These are phyloP conservation scores for Pleurotus pulmonarius DNA, from an alignment of 768 basidiomycete species.

Conservation along the genomic window DNA sequence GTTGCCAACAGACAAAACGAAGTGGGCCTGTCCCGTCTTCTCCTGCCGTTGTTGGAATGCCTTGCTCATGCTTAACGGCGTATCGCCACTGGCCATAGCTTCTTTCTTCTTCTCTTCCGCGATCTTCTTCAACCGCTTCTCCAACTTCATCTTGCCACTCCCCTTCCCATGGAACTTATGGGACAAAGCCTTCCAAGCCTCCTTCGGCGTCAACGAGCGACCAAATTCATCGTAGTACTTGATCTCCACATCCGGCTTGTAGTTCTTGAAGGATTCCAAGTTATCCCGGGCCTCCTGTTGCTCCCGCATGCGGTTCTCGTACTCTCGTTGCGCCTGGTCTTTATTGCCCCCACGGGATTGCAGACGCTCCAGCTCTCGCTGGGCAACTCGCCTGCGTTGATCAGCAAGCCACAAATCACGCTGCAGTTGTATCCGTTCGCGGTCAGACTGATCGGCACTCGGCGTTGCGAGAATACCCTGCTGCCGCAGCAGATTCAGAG, in stretches of 20 bases:
- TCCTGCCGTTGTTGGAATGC: conserved; percentile 93
- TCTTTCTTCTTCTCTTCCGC: conserved; percentile 95
- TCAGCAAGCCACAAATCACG: conserved; percentile 90
- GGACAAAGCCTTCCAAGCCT: conserved; percentile 97
- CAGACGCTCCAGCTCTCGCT: conserved; percentile 77
- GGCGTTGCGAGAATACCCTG: conserved; percentile 82
- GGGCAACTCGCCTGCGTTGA: conserved; percentile 68
- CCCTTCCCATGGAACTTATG: conserved; percentile 99
- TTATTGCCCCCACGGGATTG: conserved; percentile 77
- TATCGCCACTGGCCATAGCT: conserved; percentile 94
- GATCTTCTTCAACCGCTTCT: conserved; percentile 94
- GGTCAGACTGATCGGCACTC: conserved; percentile 59
- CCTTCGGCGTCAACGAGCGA: conserved; percentile 81
- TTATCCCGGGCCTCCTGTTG: conserved; percentile 84
- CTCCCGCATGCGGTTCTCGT: conserved; percentile 89
- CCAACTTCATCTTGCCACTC: conserved; percentile 94
- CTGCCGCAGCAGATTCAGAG: conserved; percentile 82
- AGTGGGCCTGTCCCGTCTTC: conserved; percentile 94
- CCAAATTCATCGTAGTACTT: conserved; percentile 98
- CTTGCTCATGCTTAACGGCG: conserved; percentile 90
- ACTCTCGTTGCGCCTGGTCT: conserved; percentile 92
- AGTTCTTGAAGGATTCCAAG: conserved; percentile 82
- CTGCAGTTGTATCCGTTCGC: conserved; percentile 80
- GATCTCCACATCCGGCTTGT: conserved; percentile 96
- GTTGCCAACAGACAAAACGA: conserved; percentile 92